Evolutionary conservation across 78 protist genomes (phyloP).

Genomic region (Polysphondylium violaceum): DNA sequence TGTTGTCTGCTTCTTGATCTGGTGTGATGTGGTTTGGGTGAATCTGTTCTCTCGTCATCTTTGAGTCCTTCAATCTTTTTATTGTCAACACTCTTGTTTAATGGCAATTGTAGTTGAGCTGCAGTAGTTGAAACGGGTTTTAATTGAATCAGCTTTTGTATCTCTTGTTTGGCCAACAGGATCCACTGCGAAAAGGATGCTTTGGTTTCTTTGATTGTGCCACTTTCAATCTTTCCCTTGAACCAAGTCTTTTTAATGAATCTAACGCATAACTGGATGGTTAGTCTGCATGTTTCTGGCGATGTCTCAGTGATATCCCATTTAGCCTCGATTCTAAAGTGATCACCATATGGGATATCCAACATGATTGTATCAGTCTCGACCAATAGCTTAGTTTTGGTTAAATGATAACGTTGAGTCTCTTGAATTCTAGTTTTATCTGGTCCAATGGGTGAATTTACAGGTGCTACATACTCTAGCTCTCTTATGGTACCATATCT

Average conservation of each 20-base stretch:
- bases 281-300: conserved; percentile 58
- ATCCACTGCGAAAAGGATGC: conserved; percentile 66
- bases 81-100: conserved; percentile 1
- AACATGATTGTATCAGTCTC: conserved; percentile 79
- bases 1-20: conserved; percentile 64
- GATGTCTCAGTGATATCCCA: conserved; percentile 78
- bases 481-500: conserved; percentile 72
- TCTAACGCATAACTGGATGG: conserved; percentile 51
- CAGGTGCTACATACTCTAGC: conserved; percentile 79
- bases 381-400: conserved; percentile 20
- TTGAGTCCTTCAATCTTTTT: neutral
- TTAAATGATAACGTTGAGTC: conserved; percentile 79
- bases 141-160: conserved; percentile 52
- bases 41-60: conserved; percentile 42
- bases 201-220: conserved; percentile 78
- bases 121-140: neutral
- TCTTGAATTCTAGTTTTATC: conserved; percentile 75
- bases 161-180: conserved; percentile 61
- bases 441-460: conserved; percentile 85
- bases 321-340: conserved; percentile 82
- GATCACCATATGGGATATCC: conserved; percentile 86
- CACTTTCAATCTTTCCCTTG: conserved; percentile 79
- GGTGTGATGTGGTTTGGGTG: conserved; percentile 68
- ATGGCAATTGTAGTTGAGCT: neutral
- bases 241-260: conserved; percentile 84